phyloP scores from a whole-genome alignment of 306 rosid species.

The Vicia sativa region DNA sequence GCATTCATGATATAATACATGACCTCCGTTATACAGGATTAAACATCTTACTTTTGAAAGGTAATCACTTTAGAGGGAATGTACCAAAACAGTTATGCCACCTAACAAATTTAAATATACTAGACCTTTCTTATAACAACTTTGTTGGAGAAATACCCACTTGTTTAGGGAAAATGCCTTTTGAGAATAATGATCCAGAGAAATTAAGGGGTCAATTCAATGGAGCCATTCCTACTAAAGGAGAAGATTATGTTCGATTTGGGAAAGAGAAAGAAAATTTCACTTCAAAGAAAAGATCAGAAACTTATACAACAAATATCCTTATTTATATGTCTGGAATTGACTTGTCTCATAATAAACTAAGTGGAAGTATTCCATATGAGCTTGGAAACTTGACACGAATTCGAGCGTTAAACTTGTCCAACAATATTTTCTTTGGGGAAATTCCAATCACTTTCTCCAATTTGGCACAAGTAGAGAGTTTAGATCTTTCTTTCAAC shows the following conservation, averaged over 20 bases:
- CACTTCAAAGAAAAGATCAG: not conserved
- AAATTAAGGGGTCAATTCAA: no score
- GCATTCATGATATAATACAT: conserved; percentile 7
- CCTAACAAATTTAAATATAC: not conserved
- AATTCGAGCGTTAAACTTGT: not conserved
- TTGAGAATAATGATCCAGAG: not conserved
- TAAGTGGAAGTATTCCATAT: conserved; percentile 7
- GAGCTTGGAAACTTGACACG: conserved; percentile 29
- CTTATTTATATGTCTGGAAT: conserved; percentile 14
- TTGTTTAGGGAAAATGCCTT: conserved; percentile 28
- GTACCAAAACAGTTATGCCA: conserved; percentile 21
- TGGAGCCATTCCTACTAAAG: not conserved
- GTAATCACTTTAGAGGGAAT: conserved; percentile 7
- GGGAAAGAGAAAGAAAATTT: not conserved
- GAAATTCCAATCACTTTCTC: not conserved
- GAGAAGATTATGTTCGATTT: not conserved
- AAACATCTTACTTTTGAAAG: conserved; percentile 20
- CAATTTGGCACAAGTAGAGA: conserved; percentile 1
- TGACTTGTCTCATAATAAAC: not conserved
- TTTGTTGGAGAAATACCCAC: conserved; percentile 18
- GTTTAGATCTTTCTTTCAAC: conserved; percentile 17
- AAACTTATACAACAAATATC: not conserved
- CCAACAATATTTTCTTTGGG: not conserved
- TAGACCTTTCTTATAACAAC: not conserved
- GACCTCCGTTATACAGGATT: not conserved